Conservation (phyloP, 441 rosid species). For the Kokia cookei region DNA sequence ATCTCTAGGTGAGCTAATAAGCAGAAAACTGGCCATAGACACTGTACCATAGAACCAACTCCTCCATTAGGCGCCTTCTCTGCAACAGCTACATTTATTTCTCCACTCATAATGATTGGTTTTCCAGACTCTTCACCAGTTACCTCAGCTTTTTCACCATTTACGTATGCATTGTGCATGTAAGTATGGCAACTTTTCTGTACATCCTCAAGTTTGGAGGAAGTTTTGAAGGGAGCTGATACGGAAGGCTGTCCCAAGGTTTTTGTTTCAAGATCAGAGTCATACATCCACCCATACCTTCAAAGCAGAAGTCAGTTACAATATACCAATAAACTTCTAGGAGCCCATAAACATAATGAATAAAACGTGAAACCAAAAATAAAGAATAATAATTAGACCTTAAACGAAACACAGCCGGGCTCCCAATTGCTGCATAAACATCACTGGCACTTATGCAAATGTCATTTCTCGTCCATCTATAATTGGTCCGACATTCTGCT, state of each 20-base stretch:
- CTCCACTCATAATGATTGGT: slow-evolving; percentile 22
- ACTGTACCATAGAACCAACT: slow-evolving; percentile 35
- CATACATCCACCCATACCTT: slow-evolving; percentile 83
- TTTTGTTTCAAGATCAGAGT: slow-evolving; percentile 24
- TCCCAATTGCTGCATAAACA: slow-evolving; percentile 51
- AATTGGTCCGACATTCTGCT: slow-evolving; percentile 19
- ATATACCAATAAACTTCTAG: neutral
- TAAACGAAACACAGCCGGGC: slow-evolving; percentile 71
- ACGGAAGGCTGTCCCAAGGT: slow-evolving; percentile 21
- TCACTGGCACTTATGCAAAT: slow-evolving; percentile 39
- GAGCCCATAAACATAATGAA: neutral
- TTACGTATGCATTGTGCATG: slow-evolving; percentile 3
- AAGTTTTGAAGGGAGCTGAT: slow-evolving; percentile 22
- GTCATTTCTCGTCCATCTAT: slow-evolving; percentile 52
- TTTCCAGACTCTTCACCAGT: slow-evolving; percentile 20
- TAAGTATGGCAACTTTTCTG: slow-evolving; percentile 13
- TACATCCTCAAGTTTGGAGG: slow-evolving; percentile 22
- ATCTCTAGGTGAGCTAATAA: neutral
- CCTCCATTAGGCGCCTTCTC: slow-evolving; percentile 27
- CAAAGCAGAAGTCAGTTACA: slow-evolving; percentile 16
- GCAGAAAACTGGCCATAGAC: slow-evolving; percentile 4
- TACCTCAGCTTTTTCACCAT: slow-evolving; percentile 19
- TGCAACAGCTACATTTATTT: slow-evolving; percentile 16
- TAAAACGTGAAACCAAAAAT: neutral
- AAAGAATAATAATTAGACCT: slow-evolving; percentile 37